A percentile compares a stretch with the other conserved stretches of the same genome.
These are phyloP conservation scores for Puccinia hordei DNA, from an alignment of 1,284 basidiomycete species.

Conservation along the genomic window DNA sequence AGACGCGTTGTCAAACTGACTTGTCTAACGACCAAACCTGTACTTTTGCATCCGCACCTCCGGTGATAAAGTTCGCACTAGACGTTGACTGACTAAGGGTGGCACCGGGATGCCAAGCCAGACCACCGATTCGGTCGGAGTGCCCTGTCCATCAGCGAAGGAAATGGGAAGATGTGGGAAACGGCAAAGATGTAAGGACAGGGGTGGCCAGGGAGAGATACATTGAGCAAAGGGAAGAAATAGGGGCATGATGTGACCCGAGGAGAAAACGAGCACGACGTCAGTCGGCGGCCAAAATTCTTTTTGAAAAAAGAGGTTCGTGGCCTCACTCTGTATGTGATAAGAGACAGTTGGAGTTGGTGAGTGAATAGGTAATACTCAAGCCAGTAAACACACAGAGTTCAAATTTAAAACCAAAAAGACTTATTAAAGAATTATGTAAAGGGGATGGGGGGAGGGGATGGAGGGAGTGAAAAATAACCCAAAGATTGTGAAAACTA, in stretches of 20 bases:
- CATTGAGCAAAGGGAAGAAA: not conserved
- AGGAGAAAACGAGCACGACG: constrained; percentile 44
- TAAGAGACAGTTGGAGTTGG: constrained; percentile 36
- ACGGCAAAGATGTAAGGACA: not conserved
- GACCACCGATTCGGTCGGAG: constrained; percentile 85
- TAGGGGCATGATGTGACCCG: not conserved
- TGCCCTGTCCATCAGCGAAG: constrained; percentile 66
- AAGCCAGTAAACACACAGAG: constrained; percentile 4
- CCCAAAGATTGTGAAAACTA: constrained; percentile 34
- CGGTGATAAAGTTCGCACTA: constrained; percentile 82
- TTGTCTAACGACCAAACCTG: constrained; percentile 78
- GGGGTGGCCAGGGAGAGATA: not conserved
- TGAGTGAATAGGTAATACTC: constrained; percentile 32
- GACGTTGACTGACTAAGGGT: constrained; percentile 74
- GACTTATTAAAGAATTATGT: not conserved
- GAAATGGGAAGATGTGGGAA: not conserved
- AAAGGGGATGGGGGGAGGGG: not conserved
- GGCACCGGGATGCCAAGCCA: constrained; percentile 95
- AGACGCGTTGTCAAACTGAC: constrained; percentile 4
- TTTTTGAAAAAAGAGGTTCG: constrained; percentile 28
- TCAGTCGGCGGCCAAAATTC: constrained; percentile 33
- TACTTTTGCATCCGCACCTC: constrained; percentile 81
- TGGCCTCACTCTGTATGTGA: constrained; percentile 40
- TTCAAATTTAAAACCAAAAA: not conserved
- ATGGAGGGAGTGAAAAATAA: not conserved